A percentile compares a stretch with the other conserved stretches of the same genome.
These are phyloP conservation scores for Tulasnella sp. DNA, from an alignment of 768 basidiomycete genomes.

Conservation along the genomic window DNA sequence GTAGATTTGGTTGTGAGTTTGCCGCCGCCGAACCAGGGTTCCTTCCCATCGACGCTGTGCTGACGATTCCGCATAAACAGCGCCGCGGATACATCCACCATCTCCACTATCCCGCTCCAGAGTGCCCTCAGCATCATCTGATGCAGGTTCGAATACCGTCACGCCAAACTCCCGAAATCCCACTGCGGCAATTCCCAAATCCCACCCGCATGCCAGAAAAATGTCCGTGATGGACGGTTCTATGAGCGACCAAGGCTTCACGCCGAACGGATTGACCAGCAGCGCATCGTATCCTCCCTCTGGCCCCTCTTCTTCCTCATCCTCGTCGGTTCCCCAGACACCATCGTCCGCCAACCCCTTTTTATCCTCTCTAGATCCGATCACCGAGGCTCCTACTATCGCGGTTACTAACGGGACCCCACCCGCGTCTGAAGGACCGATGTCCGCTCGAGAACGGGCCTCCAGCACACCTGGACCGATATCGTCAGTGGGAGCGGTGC, in stretches of 20 bases:
- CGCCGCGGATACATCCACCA: constrained; percentile 12
- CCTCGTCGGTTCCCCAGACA: constrained; percentile 7
- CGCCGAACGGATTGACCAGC: constrained; percentile 15
- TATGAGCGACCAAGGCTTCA: neutral
- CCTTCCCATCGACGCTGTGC: neutral
- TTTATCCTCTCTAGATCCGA: constrained; percentile 21
- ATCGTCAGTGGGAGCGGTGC: neutral
- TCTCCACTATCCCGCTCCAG: constrained; percentile 8
- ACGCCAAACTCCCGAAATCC: constrained; percentile 30
- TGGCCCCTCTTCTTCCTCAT: neutral
- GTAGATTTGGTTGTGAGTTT: neutral
- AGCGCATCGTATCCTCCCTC: neutral
- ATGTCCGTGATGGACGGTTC: constrained; percentile 24
- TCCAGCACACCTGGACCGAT: neutral
- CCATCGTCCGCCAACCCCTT: constrained; percentile 7
- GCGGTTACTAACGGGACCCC: neutral
- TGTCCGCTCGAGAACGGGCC: neutral
- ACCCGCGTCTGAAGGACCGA: neutral
- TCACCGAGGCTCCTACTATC: constrained; percentile 20
- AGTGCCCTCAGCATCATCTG: constrained; percentile 23
- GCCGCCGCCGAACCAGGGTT: neutral
- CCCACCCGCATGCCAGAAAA: constrained; percentile 34
- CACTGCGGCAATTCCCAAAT: constrained; percentile 22
- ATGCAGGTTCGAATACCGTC: constrained; percentile 35
- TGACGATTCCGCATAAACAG: neutral